Base-by-base conservation (phyloP, 257 asterid genomes). In the Nicotiana undulata region DNA sequence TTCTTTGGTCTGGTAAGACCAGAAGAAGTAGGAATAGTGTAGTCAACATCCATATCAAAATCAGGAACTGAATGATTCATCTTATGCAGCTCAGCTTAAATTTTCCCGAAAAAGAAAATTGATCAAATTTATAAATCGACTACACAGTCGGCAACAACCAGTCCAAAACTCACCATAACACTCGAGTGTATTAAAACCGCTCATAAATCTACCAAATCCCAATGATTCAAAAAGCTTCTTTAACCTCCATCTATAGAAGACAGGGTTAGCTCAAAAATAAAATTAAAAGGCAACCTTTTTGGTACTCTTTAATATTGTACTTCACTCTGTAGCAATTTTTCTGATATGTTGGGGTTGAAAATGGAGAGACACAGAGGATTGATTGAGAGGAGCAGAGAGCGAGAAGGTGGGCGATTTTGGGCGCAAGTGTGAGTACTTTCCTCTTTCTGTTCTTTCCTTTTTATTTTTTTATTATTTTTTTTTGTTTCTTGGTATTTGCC, bases 61-160 rank as follows among this genome's bases (percentile, higher is more conserved):
- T 87, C 89, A 0, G 97, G 97, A 79, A 94, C 92, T 28, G 85
- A 75, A 83, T 90, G 90, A 88, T 84, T 85, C 97, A 93, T 90
- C 66, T 22, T 77, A 26, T 17, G 12, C 10, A n/a, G 46, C 2
- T 8, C 58, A 44, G 44, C n/a, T 56, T 13, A 52, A 65, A 9
- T 32, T 3, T 65, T 52, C 68, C 37, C 9, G 22, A 13, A 8
- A 5, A 37, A 13, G 18, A 24, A 40, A 56, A 16, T 26, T 1
- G 3, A 9, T 20, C 9, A 46, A 56, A 66, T 51, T 53, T 40
- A 2, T 2, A 40, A 52, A 49, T 16, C 16, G 8, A 22, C 22
- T 28, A 8, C 55, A 51, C 40, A 64, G 40, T 61, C 22, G 28
- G 40, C 78, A 46, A 46, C 16, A 72, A 46, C 40, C 37, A 24